Percentiles rank a stretch among this genome's conserved stretches.
Evolutionary conservation across 1,139 yeast genomes (phyloP).

Genomic region (Lodderomyces beijingensis): DNA sequence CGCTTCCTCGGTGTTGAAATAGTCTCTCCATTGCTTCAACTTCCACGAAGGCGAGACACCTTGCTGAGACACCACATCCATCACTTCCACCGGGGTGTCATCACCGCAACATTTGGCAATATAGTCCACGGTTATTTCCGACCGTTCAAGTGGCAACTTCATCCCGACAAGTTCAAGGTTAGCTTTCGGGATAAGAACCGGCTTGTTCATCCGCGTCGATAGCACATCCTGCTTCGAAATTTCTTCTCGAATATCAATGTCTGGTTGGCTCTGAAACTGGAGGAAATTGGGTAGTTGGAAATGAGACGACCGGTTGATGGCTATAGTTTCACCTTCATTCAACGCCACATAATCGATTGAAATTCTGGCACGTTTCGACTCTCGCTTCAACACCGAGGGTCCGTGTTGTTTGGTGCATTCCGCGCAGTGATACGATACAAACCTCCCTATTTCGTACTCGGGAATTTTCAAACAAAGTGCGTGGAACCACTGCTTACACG

Average conservation of each 20-base stretch:
- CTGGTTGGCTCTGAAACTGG: conserved; percentile 14
- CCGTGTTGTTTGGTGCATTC: conserved; percentile 45
- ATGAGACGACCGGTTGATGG: conserved; percentile 55
- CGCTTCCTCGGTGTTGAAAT: conserved; percentile 45
- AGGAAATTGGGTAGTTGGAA: conserved; percentile 52
- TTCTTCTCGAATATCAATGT: conserved; percentile 18
- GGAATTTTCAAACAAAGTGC: conserved; percentile 43
- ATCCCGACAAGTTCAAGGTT: conserved; percentile 30
- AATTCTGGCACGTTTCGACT: conserved; percentile 50
- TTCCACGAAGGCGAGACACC: conserved; percentile 62
- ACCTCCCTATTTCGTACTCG: conserved; percentile 28
- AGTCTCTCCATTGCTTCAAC: conserved; percentile 69
- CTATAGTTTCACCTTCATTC: conserved; percentile 64
- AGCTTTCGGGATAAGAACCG: conserved; percentile 33
- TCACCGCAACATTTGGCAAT: conserved; percentile 61
- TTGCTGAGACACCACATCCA: conserved; percentile 86
- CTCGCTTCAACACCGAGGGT: conserved; percentile 50
- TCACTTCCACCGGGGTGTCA: conserved; percentile 68
- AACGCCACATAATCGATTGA: conserved; percentile 76
- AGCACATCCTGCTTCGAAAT: conserved; percentile 37
- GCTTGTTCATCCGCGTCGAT: conserved; percentile 19
- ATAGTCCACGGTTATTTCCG: conserved; percentile 47
- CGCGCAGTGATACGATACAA: conserved; percentile 55
- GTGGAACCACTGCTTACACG: conserved; percentile 63
- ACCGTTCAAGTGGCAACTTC: conserved; percentile 27